phyloP scores from a whole-genome alignment of 257 asterid genomes.

The Capsicum chinense region DNA sequence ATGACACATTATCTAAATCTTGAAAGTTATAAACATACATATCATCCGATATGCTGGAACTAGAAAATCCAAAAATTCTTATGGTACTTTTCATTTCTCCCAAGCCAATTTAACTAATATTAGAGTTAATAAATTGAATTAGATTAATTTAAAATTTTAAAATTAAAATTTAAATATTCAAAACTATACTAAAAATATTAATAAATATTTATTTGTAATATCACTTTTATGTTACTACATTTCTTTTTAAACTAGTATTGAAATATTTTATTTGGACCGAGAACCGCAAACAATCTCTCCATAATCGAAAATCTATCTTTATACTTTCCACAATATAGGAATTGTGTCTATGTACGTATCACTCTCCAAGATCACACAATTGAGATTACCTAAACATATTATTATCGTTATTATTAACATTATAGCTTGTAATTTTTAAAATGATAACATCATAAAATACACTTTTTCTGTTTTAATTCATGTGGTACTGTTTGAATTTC shows the following conservation, averaged over 20 bases:
- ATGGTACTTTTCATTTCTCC: not conserved
- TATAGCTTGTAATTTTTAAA: not conserved
- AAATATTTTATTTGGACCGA: not conserved
- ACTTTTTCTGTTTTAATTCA: too few species aligned
- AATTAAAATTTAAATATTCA: not conserved
- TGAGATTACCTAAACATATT: not conserved
- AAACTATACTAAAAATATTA: not conserved
- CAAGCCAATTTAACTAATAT: not conserved
- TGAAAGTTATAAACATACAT: too few species aligned
- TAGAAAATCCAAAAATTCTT: too few species aligned
- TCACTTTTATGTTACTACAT: not conserved
- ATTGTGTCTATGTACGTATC: too few species aligned
- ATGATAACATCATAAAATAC: not conserved
- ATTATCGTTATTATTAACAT: not conserved
- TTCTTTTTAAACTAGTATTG: not conserved
- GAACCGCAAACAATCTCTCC: not conserved
- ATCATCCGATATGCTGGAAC: too few species aligned
- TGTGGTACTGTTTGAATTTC: too few species aligned
- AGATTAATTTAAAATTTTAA: too few species aligned
- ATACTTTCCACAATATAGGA: not conserved
- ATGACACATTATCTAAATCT: too few species aligned
- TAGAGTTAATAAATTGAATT: not conserved
- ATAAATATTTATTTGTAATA: not conserved
- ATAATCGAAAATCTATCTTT: not conserved
- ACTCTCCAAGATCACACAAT: accelerated